These are phyloP conservation scores for Hirschioporus abietinus DNA, from an alignment of 768 basidiomycete genomes.

Conservation along the genomic window DNA sequence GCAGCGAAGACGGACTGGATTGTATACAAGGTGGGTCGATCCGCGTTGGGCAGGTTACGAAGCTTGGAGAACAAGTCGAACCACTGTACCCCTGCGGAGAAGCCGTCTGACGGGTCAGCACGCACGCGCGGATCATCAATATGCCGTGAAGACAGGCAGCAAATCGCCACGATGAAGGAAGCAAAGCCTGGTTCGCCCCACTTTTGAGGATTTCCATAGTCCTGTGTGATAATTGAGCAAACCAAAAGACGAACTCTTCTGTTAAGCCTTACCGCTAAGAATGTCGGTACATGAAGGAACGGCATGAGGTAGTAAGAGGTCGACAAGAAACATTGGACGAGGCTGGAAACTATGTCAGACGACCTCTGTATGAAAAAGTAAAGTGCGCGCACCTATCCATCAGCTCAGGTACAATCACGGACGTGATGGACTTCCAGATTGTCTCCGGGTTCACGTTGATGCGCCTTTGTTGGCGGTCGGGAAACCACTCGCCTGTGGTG, in stretches of 20 bases:
- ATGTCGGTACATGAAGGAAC: slow-evolving; percentile 88
- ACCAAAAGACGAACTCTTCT: slow-evolving; percentile 18
- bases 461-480: slow-evolving; percentile 67
- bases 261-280: slow-evolving; percentile 51
- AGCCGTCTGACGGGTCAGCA: slow-evolving; percentile 72
- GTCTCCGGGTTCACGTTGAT: slow-evolving; percentile 84
- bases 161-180: slow-evolving; percentile 88
- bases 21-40: slow-evolving; percentile 86
- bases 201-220: slow-evolving; percentile 91
- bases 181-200: slow-evolving; percentile 96
- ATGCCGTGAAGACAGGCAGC: slow-evolving; percentile 87
- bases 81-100: slow-evolving; percentile 88
- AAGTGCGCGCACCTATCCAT: slow-evolving; percentile 76
- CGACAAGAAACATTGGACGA: slow-evolving; percentile 81
- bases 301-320: slow-evolving; percentile 93
- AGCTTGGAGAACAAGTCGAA: slow-evolving; percentile 85
- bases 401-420: slow-evolving; percentile 79
- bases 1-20: slow-evolving; percentile 88
- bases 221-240: slow-evolving; percentile 35
- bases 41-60: slow-evolving; percentile 83
- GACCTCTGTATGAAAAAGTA: slow-evolving; percentile 15
- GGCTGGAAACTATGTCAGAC: slow-evolving; percentile 32
- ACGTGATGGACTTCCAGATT: slow-evolving; percentile 83
- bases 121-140: slow-evolving; percentile 90
- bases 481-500: slow-evolving; percentile 64